Base-by-base conservation (phyloP, 768 basidiomycete species). In the Mycena kentingensis region DNA sequence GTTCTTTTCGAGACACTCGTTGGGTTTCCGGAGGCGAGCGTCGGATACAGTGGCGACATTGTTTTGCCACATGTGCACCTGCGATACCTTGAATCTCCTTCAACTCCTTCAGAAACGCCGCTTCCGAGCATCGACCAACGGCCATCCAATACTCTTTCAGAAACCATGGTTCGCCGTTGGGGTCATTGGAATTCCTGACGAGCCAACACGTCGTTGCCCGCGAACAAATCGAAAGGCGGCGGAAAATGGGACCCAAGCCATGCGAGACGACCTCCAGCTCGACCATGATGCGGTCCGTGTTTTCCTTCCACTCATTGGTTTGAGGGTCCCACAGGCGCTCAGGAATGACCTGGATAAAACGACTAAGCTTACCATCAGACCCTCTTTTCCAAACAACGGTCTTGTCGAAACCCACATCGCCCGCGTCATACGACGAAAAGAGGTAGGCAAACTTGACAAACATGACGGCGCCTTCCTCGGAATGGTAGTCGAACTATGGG, bases 391-490 rank as follows among this genome's bases (percentile, higher is more conserved):
- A 67, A 28, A 52, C 55, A 12, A 65, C 54, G 32, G 41, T 55
- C 1, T 60, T 64, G 28, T 65, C 63, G 34, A 53, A 60, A 11
- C 66, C 66, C 15, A 65, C 45, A 15, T 45, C 31, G 2, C 41
- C 45, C 41, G 60, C 52, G 26, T 60, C 36, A 2, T 55, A 34
- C 4, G 62, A 62, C 12, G 46, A 45, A 29, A 64, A 18, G 21
- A 59, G 58, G 24, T 64, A 53, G 32, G 65, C 25, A 22, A 65
- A 39, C 16, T 58, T 52, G 24, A 65, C 51, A 43, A 65, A 65
- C 8, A 47, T 31, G 6, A 32, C 32, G 5, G 63, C 36, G 3
- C 49, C 11, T 6, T 10, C 18, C 36, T 51, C 12, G 1, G 49
- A 13, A 48, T 64, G 63, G 44, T 61, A 62, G 46, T 67, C 39